Percentiles rank a stretch among this genome's conserved stretches.
These are phyloP conservation scores for Saccharum hybrid DNA, from an alignment of 202 grass and related monocot genomes.

Conservation along the genomic window DNA sequence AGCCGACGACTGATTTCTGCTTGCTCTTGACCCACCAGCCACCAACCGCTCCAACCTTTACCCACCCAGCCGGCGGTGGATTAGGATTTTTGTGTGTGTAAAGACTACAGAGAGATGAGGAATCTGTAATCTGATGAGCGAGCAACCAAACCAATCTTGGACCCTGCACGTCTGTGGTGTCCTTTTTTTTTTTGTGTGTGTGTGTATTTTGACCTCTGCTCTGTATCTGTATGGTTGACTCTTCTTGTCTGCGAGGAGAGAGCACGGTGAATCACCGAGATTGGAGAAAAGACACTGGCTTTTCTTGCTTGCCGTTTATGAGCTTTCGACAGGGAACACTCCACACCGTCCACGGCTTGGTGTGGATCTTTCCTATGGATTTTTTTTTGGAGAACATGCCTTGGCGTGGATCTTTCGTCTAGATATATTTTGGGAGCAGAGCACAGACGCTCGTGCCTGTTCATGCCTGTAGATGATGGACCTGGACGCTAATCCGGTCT, in stretches of 20 bases:
- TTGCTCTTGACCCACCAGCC: background rate
- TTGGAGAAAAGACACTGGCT: background rate
- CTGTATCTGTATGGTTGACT: background rate
- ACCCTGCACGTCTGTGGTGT: background rate
- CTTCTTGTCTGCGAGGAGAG: background rate
- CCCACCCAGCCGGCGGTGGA: background rate
- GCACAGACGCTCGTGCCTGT: background rate
- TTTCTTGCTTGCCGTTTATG: background rate
- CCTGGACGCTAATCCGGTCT: constrained; percentile 10
- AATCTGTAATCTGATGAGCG: background rate
- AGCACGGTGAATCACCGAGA: background rate
- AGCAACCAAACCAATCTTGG: background rate
- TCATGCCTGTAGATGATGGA: background rate
- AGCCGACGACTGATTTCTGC: background rate
- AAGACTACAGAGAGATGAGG: background rate
- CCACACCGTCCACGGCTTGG: too few species aligned
- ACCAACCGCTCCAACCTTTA: constrained; percentile 8
- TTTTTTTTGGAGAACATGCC: background rate
- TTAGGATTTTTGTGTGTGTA: constrained; percentile 21
- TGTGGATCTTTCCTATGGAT: background rate
- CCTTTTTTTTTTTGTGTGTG: too few species aligned
- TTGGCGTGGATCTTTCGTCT: background rate
- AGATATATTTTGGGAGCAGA: background rate
- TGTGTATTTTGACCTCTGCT: background rate
- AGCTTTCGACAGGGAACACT: background rate